phyloP scores from a whole-genome alignment of 371 early-diverging fungal species.

The Mucor circinelloides region DNA sequence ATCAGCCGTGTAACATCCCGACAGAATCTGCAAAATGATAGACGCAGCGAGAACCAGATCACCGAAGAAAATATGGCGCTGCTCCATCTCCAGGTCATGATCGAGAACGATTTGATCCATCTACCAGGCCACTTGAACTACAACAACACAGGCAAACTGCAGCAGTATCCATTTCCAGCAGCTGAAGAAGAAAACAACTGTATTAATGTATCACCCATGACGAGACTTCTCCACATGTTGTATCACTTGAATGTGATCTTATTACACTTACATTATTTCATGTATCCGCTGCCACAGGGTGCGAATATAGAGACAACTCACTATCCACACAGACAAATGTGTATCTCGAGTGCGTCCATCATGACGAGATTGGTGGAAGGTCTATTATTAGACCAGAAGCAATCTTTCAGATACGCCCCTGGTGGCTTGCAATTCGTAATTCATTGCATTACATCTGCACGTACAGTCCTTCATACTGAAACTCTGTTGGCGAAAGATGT shows the following conservation, averaged over 20 bases:
- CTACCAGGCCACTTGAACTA: slow-evolving; percentile 47
- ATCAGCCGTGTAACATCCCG: slow-evolving; percentile 32
- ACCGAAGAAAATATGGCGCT: slow-evolving; percentile 37
- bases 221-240: slow-evolving; percentile 69
- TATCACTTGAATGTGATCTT: slow-evolving; percentile 80
- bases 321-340: slow-evolving; percentile 38
- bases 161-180: slow-evolving; percentile 21
- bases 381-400: slow-evolving; percentile 27
- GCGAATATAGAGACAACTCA: background rate
- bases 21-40: slow-evolving; percentile 35
- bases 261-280: slow-evolving; percentile 81
- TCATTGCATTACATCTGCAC: slow-evolving; percentile 42
- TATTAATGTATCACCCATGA: slow-evolving; percentile 13
- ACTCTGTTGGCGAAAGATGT: slow-evolving; percentile 15
- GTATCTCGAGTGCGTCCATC: slow-evolving; percentile 38
- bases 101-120: slow-evolving; percentile 26
- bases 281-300: slow-evolving; percentile 36
- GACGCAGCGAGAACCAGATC: slow-evolving; percentile 34
- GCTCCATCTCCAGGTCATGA: slow-evolving; percentile 21
- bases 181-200: slow-evolving; percentile 9
- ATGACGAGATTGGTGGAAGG: slow-evolving; percentile 41
- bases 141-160: background rate
- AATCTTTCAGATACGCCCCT: slow-evolving; percentile 14
- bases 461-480: slow-evolving; percentile 35
- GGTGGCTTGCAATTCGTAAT: slow-evolving; percentile 41